Evolutionary conservation across 2,329 filamentous ascomycete species (phyloP).

Genomic region (Aspergillus thermomutatus): DNA sequence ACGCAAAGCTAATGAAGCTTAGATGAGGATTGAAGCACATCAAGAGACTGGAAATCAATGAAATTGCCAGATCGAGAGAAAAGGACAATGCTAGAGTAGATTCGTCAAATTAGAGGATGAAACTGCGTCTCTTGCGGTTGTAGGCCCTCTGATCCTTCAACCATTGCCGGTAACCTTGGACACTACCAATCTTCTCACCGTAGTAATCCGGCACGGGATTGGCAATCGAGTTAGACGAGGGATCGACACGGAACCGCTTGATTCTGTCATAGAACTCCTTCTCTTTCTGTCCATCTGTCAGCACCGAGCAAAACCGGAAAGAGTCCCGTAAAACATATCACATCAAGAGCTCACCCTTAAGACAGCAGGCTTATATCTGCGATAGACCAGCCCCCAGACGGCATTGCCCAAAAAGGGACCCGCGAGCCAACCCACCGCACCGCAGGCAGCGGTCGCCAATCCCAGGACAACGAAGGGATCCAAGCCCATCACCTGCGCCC

Average conservation of each 20-base stretch:
- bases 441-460: conserved; percentile 70
- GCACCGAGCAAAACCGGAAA: conserved; percentile 9
- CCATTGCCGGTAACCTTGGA: conserved; percentile 89
- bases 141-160: conserved; percentile 96
- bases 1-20: neutral
- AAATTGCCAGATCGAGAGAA: neutral
- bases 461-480: conserved; percentile 87
- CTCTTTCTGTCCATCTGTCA: conserved; percentile 67
- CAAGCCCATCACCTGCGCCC: conserved; percentile 70
- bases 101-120: conserved; percentile 28
- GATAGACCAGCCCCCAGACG: conserved; percentile 73
- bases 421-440: conserved; percentile 80
- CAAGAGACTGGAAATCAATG: conserved; percentile 2
- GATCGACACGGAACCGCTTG: conserved; percentile 89
- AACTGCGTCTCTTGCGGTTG: conserved; percentile 73
- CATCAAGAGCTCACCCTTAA: conserved; percentile 52
- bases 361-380: conserved; percentile 69
- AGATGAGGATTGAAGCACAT: conserved; percentile 2
- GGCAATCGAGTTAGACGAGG: conserved; percentile 78
- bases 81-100: neutral
- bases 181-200: conserved; percentile 95
- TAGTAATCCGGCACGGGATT: conserved; percentile 98
- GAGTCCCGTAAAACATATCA: neutral
- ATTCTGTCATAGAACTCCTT: conserved; percentile 89
- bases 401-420: conserved; percentile 79